These are phyloP conservation scores for Maudiozyma humilis DNA, from an alignment of 1,139 yeast species.

Conservation along the genomic window DNA sequence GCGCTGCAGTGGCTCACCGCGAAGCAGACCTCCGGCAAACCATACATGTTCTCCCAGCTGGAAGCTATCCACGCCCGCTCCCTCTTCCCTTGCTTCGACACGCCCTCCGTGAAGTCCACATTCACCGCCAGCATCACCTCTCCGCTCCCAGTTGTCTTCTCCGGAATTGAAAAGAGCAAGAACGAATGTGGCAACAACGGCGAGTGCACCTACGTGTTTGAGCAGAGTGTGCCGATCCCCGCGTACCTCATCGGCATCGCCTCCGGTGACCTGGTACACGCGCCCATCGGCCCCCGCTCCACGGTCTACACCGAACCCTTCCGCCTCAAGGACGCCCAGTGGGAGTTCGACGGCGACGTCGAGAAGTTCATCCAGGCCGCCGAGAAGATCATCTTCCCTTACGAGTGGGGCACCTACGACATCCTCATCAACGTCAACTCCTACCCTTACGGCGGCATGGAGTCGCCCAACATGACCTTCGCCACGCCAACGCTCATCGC, in stretches of 20 bases:
- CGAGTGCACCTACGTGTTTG: conserved; percentile 34
- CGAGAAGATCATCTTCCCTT: conserved; percentile 56
- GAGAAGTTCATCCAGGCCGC: conserved; percentile 79
- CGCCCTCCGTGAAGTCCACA: conserved; percentile 73
- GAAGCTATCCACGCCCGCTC: conserved; percentile 90
- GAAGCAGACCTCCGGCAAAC: conserved; percentile 73
- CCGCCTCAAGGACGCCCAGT: conserved; percentile 56
- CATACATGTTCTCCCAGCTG: conserved; percentile 78
- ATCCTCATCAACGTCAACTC: conserved; percentile 72
- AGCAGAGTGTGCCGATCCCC: conserved; percentile 79
- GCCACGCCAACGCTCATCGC: conserved; percentile 85
- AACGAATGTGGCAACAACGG: conserved; percentile 14
- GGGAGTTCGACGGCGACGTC: conserved; percentile 74
- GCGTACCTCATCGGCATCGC: conserved; percentile 79
- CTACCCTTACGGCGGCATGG: conserved; percentile 96
- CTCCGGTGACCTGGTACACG: conserved; percentile 65
- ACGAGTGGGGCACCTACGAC: conserved; percentile 82
- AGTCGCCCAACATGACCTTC: conserved; percentile 83
- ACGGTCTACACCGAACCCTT: conserved; percentile 73
- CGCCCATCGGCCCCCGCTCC: conserved; percentile 80
- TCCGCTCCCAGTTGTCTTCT: conserved; percentile 58
- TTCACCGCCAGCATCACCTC: conserved; percentile 56
- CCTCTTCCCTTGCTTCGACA: conserved; percentile 83
- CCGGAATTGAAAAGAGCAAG: conserved; percentile 40
- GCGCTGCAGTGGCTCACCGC: conserved; percentile 81